A percentile compares a stretch with the other conserved stretches of the same genome.
These are phyloP conservation scores for Pythium phragmiticola DNA, from an alignment of 352 stramenopile species.

Conservation along the genomic window DNA sequence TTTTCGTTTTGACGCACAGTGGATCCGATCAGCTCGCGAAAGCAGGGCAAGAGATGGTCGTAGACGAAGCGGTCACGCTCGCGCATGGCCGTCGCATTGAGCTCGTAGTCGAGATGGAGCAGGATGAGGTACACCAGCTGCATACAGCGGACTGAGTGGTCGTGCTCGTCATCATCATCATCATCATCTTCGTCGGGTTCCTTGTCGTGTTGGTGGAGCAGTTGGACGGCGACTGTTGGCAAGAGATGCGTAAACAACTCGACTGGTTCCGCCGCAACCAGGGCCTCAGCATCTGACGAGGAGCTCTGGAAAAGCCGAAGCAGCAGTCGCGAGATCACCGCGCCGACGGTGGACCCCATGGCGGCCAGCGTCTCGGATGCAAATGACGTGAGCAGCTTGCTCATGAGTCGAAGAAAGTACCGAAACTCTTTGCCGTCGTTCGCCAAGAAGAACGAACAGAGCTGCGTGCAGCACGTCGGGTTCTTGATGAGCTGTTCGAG, in stretches of 20 bases:
- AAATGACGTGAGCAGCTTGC: constrained; percentile 59
- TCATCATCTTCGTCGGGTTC: constrained; percentile 7
- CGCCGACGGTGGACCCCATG: constrained; percentile 32
- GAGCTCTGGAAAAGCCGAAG: constrained; percentile 46
- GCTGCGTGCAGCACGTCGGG: constrained; percentile 46
- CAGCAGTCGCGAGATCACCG: constrained; percentile 44
- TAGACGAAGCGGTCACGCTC: constrained; percentile 35
- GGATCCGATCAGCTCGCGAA: constrained; percentile 26
- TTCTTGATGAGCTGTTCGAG: constrained; percentile 47
- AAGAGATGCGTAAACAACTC: constrained; percentile 55
- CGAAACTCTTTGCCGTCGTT: constrained; percentile 64
- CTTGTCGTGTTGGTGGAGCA: not conserved
- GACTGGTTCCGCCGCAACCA: constrained; percentile 46
- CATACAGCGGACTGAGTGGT: constrained; percentile 43
- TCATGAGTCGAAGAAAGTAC: constrained; percentile 68
- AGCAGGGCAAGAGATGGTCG: constrained; percentile 42
- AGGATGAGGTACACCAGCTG: constrained; percentile 49
- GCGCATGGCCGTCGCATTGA: not conserved
- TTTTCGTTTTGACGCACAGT: constrained; percentile 32
- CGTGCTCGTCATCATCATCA: constrained; percentile 20
- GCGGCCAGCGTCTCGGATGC: constrained; percentile 35
- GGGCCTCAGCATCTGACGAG: constrained; percentile 32
- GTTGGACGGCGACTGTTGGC: constrained; percentile 39
- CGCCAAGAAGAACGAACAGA: constrained; percentile 54
- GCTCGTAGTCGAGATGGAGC: constrained; percentile 44